phyloP scores from a whole-genome alignment of 192 early-diverging fungal species.

The Pilobolus umbonatus region DNA sequence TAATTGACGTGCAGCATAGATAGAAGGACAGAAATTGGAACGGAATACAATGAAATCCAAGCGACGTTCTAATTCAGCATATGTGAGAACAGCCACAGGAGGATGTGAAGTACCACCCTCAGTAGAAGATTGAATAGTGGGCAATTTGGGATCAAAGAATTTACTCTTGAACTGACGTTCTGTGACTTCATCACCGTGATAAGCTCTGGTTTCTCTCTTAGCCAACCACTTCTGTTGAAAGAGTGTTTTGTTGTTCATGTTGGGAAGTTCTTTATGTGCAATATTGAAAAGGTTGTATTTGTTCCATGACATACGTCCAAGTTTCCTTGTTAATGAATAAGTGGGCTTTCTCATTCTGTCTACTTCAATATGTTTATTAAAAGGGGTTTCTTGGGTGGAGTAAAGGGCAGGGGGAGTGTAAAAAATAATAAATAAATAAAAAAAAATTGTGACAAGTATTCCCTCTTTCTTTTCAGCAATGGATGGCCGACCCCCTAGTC shows the following conservation, averaged over 20 bases:
- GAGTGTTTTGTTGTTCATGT: constrained; percentile 59
- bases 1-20: constrained; percentile 79
- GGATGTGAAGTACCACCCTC: constrained; percentile 47
- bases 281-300: constrained; percentile 88
- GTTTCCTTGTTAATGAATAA: constrained; percentile 46
- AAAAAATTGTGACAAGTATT: background rate
- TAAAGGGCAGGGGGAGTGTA: background rate
- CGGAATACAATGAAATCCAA: constrained; percentile 93
- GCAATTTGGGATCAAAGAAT: constrained; percentile 68
- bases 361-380: background rate
- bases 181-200: constrained; percentile 89
- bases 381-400: background rate
- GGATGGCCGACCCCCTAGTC: background rate
- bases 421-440: background rate
- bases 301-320: constrained; percentile 96
- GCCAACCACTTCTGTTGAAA: constrained; percentile 95
- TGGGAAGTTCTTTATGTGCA: constrained; percentile 48
- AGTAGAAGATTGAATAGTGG: constrained; percentile 48
- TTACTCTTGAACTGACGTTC: constrained; percentile 72
- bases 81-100: constrained; percentile 71
- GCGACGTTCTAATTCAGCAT: constrained; percentile 84
- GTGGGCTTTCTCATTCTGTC: constrained; percentile 31
- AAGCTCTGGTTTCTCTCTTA: constrained; percentile 87
- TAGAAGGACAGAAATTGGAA: constrained; percentile 81
- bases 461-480: background rate